Conservation (phyloP, 2,329 filamentous ascomycete genomes). For the Penicillium digitatum region DNA sequence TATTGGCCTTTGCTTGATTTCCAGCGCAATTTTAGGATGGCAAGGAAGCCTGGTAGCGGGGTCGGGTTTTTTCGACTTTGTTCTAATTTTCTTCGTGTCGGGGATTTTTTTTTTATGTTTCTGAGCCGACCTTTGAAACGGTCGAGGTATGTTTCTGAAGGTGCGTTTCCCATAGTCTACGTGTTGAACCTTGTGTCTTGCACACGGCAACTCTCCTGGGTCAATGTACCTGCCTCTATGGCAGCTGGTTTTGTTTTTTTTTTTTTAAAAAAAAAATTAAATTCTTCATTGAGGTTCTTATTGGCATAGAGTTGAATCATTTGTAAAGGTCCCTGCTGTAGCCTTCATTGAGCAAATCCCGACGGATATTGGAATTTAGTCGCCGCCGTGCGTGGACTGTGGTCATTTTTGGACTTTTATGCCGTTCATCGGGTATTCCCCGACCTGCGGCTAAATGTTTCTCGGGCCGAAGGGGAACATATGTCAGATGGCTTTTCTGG, state of each 20-base stretch:
- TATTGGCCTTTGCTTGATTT: background rate
- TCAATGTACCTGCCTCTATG: background rate
- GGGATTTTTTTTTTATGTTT: background rate
- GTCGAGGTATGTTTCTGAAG: background rate
- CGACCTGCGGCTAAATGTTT: no score
- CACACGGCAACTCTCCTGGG: background rate
- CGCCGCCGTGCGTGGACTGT: no score
- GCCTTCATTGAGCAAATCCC: no score
- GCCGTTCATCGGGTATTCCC: no score
- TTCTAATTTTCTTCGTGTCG: background rate
- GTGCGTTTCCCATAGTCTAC: background rate
- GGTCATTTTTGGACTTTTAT: no score
- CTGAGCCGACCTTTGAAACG: background rate
- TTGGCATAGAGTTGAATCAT: background rate
- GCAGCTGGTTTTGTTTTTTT: no score
- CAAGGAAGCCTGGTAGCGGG: background rate
- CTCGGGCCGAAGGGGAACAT: no score
- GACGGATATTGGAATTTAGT: no score
- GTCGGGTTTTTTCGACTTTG: background rate
- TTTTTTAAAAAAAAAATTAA: no score
- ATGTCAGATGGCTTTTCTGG: no score
- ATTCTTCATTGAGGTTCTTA: background rate
- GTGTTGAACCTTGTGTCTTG: background rate
- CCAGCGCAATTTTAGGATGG: slow-evolving; percentile 1
- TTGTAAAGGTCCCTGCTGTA: no score